Evolutionary conservation across 495 filamentous ascomycete genomes (phyloP), one percentile per base, ranked within the genome.

Genomic region (Podospora fimiseda): DNA sequence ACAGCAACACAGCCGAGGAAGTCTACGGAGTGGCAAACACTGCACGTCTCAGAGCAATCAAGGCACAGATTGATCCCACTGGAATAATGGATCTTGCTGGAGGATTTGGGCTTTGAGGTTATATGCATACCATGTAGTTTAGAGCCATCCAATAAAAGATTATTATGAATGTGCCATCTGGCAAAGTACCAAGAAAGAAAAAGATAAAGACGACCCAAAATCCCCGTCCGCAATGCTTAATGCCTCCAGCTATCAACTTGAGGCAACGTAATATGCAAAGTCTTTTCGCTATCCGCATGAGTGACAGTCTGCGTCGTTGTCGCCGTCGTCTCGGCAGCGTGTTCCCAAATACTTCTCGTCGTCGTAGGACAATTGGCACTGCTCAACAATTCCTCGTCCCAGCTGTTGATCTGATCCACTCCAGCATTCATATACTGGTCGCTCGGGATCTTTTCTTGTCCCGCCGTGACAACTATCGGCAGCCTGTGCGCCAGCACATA

Each of bases 11-110:
- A 0, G 37, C 53, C 0, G 46, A 60, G 18, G 42, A 55, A 13
- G 11, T 65, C n/a, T 65, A 65, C 45, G 62, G 62, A 0, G 8
- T 15, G 0, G 24, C 6, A 5, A 65, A 65, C 27, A 55, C 58
- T 3, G 53, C 50, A 9, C 39, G 62, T 3, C 36, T 65, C 23
- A 43, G 55, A 7, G 24, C 13, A 3, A 59, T 65, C 20, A 50
- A 60, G 20, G 19, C 50, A 15, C 27, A 13, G 0, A 20, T 59
- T 15, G 62, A 65, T 40, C 62, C 62, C 0, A 27, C 23, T 0
- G 22, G 58, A 19, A 22, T 65, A n/a, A 65, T 65, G 62, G 60
- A 59, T 9, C 24, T 61, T 4, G 58, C 58, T 1, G 62, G 62
- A 0, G 62, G 62, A 1, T 65, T 57, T 27, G 38, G n/a, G 0